Base-by-base conservation (phyloP, 176 grass and related monocot genomes). In the Thinopyrum elongatum region DNA sequence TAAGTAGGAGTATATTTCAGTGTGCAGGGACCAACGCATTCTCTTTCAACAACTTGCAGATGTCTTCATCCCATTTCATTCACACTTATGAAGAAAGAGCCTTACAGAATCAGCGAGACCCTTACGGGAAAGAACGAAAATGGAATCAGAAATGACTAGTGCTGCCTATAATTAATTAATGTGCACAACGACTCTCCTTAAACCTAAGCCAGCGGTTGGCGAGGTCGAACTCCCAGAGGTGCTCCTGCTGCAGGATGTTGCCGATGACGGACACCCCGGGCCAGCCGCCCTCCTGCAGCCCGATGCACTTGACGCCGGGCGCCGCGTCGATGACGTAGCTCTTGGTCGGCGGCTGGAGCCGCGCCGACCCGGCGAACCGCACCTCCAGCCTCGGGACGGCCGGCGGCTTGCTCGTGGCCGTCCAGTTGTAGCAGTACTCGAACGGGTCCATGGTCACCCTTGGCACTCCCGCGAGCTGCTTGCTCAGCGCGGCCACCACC, bases 361-460 rank as follows among this genome's bases (percentile, higher is more conserved):
- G 10, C 25, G 93, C 93, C 19, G 59, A 42, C 14, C 88, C 91
- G 2, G 81, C 74, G 73, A 98, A 88, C 82, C 93, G 91, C 86
- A 98, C 69, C 51, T 31, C 78, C 60, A 95, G 77, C 77, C 73
- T 93, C 2, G 94, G 94, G 7, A 92, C 19, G 0, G 61, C 28
- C 34, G 66, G 28, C 2, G 14, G 19, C 39, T 39, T 7, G 5
- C 19, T 33, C 15, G 27, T 10, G 29, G 7, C 42, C 34, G 94
- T 96, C 97, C 97, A 96, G 85, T 99, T 93, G 88, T 99, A 99
- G 80, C 94, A 99, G 83, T 96, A 89, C 47, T 96, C 90, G 88
- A 99, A 96, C 14, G 88, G 92, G 3, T 92, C 92, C 41, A 96
- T 44, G 51, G 12, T 51, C 22, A 94, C 85, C 71, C 60, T 84